phyloP scores from a whole-genome alignment of 129 eudicot genomes.

The Chrysanthemum makinoi region DNA sequence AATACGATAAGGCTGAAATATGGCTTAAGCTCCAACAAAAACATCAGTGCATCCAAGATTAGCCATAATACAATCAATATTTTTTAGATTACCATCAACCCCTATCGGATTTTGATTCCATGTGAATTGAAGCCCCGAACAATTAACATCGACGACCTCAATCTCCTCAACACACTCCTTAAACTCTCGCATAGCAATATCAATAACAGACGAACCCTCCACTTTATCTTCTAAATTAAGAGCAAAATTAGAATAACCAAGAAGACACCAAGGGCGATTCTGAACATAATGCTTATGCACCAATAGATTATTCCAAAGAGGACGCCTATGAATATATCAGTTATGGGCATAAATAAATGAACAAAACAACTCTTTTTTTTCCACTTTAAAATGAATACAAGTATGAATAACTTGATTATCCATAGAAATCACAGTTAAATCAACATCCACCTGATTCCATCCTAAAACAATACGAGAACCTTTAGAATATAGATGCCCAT shows the following conservation, averaged over 20 bases:
- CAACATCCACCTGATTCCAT: not conserved
- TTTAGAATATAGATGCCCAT: not conserved
- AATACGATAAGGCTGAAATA: not conserved
- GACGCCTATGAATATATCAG: not conserved
- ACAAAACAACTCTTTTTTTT: not conserved
- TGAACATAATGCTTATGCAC: not conserved
- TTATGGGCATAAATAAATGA: not conserved
- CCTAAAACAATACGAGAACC: not conserved
- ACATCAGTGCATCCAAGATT: too few relatives aligned
- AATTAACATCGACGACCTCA: not conserved
- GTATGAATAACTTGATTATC: not conserved
- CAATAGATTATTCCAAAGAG: not conserved
- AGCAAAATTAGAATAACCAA: not conserved
- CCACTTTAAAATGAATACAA: not conserved
- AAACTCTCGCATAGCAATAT: not conserved
- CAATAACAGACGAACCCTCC: not conserved
- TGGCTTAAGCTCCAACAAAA: not conserved
- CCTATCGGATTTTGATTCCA: not conserved
- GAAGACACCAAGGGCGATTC: not conserved
- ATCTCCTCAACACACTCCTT: not conserved
- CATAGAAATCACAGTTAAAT: not conserved
- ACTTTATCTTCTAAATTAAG: not conserved
- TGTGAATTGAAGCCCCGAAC: not conserved
- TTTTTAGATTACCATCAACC: not conserved
- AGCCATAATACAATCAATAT: not conserved